Conservation (phyloP, 2,329 filamentous ascomycete genomes). For the Xylaria sp. region DNA sequence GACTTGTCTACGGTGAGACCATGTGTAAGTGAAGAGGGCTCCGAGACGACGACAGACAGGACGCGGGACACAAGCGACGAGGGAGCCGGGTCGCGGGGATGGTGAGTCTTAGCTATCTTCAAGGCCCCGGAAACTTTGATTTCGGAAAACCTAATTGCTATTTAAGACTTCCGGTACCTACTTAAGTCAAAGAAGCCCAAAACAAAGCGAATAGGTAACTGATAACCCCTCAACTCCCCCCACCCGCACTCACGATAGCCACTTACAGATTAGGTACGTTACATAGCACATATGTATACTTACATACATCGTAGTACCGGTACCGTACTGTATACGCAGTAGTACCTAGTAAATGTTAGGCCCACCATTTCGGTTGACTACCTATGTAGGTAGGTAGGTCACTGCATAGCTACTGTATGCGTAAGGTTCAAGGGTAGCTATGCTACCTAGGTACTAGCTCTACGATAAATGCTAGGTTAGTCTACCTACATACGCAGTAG, state of each 20-base stretch:
- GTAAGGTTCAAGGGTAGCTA: slow-evolving; percentile 7
- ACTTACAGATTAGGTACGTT: slow-evolving; percentile 7
- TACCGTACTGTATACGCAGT: too few species aligned
- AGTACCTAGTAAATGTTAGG: too few species aligned
- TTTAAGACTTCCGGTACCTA: neutral
- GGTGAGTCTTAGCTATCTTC: slow-evolving; percentile 6
- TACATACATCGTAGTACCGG: neutral
- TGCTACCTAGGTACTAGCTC: neutral
- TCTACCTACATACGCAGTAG: too few species aligned
- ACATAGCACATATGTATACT: too few species aligned
- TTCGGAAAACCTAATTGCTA: neutral
- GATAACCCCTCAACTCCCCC: slow-evolving; percentile 12
- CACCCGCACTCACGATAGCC: neutral
- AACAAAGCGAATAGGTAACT: neutral
- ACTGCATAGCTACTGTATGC: too few species aligned
- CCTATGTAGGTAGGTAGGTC: neutral
- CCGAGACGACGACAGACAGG: neutral
- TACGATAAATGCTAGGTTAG: slow-evolving; percentile 7
- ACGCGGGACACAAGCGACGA: slow-evolving; percentile 13
- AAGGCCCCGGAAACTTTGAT: neutral
- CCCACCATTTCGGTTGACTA: too few species aligned
- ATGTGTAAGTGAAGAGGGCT: neutral
- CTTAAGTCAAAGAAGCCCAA: neutral
- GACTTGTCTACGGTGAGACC: neutral
- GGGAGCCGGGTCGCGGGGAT: slow-evolving; percentile 1